Evolutionary conservation across 768 basidiomycete species (phyloP).

Genomic region (Lyophyllum decastes): DNA sequence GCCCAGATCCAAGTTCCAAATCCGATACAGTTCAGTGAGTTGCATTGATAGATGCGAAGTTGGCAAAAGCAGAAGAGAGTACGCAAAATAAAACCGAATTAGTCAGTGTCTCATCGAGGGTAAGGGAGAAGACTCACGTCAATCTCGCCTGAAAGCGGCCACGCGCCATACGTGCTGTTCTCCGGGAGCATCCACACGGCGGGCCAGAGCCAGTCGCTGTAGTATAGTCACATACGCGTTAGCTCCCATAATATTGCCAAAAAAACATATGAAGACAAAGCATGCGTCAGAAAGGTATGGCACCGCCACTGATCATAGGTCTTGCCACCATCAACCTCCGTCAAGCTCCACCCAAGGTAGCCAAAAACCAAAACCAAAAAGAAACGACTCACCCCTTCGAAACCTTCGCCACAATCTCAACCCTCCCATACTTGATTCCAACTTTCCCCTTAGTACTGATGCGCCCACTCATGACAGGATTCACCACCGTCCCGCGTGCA

Average conservation of each 20-base stretch:
- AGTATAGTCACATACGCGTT: not conserved
- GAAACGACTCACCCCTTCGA: constrained; percentile 44
- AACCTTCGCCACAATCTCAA: constrained; percentile 63
- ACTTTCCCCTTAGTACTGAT: constrained; percentile 67
- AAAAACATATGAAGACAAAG: not conserved
- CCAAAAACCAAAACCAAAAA: constrained; percentile 45
- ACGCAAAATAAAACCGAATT: no score
- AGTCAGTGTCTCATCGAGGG: not conserved
- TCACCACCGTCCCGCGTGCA: constrained; percentile 52
- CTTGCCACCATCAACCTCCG: no score
- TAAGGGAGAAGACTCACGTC: constrained; percentile 34
- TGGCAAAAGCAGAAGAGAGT: no score
- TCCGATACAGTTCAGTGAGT: constrained; percentile 9
- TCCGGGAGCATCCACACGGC: constrained; percentile 76
- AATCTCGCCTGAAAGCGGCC: constrained; percentile 60
- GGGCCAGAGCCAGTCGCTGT: constrained; percentile 72
- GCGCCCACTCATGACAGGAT: constrained; percentile 77
- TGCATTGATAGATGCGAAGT: no score
- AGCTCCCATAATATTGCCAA: not conserved
- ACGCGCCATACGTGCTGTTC: constrained; percentile 60
- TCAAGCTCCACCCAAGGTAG: constrained; percentile 37
- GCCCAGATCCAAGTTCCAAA: constrained; percentile 44
- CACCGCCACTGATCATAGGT: constrained; percentile 4
- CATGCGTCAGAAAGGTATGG: no score
- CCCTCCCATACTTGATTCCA: constrained; percentile 58